These are phyloP conservation scores for Pestalotiopsis sp. DNA, from an alignment of 2,329 filamentous ascomycete species.

Conservation along the genomic window DNA sequence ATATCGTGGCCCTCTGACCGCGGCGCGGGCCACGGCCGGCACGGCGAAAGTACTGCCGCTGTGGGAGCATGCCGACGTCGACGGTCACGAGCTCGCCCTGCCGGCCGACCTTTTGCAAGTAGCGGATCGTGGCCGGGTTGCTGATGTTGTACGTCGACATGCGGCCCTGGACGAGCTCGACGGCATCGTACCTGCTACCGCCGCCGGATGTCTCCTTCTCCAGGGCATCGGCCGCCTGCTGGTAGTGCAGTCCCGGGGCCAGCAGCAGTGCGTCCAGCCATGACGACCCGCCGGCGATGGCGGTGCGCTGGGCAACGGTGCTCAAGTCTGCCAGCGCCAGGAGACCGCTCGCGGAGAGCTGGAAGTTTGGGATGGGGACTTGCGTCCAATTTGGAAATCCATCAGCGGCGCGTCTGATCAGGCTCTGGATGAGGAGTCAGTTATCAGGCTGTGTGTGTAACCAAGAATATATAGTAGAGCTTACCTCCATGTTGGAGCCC, in stretches of 20 bases:
- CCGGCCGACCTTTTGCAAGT: conserved; percentile 57
- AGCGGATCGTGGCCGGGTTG: conserved; percentile 57
- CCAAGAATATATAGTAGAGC: background rate
- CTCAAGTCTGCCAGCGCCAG: conserved; percentile 62
- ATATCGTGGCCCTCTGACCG: conserved; percentile 31
- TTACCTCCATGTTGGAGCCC: conserved; percentile 21
- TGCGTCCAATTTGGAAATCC: conserved; percentile 45
- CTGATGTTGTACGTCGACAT: conserved; percentile 40
- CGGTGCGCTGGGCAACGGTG: conserved; percentile 58
- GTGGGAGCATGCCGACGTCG: conserved; percentile 58
- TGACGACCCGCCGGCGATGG: conserved; percentile 57
- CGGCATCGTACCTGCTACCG: conserved; percentile 38
- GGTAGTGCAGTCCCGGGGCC: conserved; percentile 63
- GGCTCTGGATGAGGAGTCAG: conserved; percentile 20
- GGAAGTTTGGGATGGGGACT: conserved; percentile 47
- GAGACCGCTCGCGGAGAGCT: conserved; percentile 55
- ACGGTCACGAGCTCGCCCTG: conserved; percentile 60
- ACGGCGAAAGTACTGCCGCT: conserved; percentile 31
- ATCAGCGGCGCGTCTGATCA: conserved; percentile 26
- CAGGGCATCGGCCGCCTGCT: conserved; percentile 58
- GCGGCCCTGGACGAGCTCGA: conserved; percentile 35
- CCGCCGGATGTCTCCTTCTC: conserved; percentile 38
- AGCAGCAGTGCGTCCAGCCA: conserved; percentile 61
- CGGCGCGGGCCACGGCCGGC: conserved; percentile 25
- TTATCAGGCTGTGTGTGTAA: conserved; percentile 4